Evolutionary conservation across 2,329 filamentous ascomycete genomes (phyloP).

Genomic region (Ophiostoma himal-ulmi): DNA sequence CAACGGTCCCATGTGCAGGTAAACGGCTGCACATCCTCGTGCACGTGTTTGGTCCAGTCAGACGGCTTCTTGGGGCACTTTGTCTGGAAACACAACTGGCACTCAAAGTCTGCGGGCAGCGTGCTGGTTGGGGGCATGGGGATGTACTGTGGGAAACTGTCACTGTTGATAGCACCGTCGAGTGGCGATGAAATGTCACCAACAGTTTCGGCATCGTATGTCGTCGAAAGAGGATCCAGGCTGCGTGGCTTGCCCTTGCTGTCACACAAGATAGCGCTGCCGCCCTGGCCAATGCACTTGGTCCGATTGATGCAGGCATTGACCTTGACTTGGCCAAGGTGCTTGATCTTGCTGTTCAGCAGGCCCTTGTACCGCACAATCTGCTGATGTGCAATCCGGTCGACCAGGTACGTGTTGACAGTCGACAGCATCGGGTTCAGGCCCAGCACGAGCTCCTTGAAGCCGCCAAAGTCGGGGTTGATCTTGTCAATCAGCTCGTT

Average conservation of each 20-base stretch:
- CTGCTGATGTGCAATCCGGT: constrained; percentile 79
- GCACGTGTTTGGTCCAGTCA: constrained; percentile 94
- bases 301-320: constrained; percentile 54
- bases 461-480: constrained; percentile 67
- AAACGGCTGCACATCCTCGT: constrained; percentile 89
- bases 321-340: constrained; percentile 53
- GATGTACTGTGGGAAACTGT: constrained; percentile 74
- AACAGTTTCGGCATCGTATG: constrained; percentile 55
- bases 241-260: constrained; percentile 55
- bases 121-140: constrained; percentile 71
- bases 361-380: constrained; percentile 71
- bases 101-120: constrained; percentile 84
- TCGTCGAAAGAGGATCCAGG: constrained; percentile 49
- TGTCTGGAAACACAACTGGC: constrained; percentile 74
- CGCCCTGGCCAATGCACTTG: constrained; percentile 62
- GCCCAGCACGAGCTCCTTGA: constrained; percentile 64
- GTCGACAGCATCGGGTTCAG: constrained; percentile 65
- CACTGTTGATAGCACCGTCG: constrained; percentile 63
- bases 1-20: constrained; percentile 85
- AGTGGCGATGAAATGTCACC: constrained; percentile 52
- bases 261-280: constrained; percentile 57
- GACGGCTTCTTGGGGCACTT: constrained; percentile 88
- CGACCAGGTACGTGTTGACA: constrained; percentile 58
- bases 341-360: constrained; percentile 63
- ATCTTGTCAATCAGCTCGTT: constrained; percentile 60